These are phyloP conservation scores for Talaromyces nanjingensis DNA, from an alignment of 495 filamentous ascomycete species.

Conservation along the genomic window DNA sequence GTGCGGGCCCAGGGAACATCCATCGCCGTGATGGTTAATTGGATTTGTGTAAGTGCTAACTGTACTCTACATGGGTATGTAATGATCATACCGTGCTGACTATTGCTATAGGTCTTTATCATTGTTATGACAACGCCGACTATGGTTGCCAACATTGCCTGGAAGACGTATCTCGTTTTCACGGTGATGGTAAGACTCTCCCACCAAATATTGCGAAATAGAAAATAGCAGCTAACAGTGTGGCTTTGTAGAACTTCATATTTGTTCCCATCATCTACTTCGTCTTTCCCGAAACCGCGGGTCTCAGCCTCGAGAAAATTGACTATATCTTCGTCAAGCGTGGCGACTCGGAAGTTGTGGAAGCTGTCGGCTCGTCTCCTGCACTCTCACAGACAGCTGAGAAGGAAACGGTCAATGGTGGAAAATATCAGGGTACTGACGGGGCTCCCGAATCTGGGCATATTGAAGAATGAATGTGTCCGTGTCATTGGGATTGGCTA, in stretches of 20 bases:
- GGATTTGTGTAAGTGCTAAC: slow-evolving; percentile 1
- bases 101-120: slow-evolving; percentile 40
- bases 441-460: too few relatives aligned
- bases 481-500: too few relatives aligned
- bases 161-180: slow-evolving; percentile 57
- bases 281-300: slow-evolving; percentile 37
- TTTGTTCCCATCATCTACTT: slow-evolving; percentile 33
- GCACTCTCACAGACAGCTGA: too few relatives aligned
- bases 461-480: too few relatives aligned
- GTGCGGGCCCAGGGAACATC: slow-evolving; percentile 29
- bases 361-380: too few relatives aligned
- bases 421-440: too few relatives aligned
- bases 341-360: too few relatives aligned
- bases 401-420: too few relatives aligned
- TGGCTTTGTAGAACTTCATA: slow-evolving; percentile 22
- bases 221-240: too few relatives aligned
- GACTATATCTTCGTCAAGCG: slow-evolving; percentile 21
- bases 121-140: slow-evolving; percentile 55
- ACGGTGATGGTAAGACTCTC: slow-evolving; percentile 18
- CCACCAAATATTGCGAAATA: slow-evolving; percentile 35
- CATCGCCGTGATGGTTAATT: too few relatives aligned
- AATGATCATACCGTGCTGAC: background rate
- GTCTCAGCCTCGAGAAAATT: slow-evolving; percentile 35
- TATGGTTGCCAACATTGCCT: slow-evolving; percentile 45
- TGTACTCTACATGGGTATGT: too few relatives aligned